Percentiles rank a stretch among this genome's conserved stretches.
Evolutionary conservation across 176 grass and related monocot species (phyloP).

Genomic region (Avena sativa): DNA sequence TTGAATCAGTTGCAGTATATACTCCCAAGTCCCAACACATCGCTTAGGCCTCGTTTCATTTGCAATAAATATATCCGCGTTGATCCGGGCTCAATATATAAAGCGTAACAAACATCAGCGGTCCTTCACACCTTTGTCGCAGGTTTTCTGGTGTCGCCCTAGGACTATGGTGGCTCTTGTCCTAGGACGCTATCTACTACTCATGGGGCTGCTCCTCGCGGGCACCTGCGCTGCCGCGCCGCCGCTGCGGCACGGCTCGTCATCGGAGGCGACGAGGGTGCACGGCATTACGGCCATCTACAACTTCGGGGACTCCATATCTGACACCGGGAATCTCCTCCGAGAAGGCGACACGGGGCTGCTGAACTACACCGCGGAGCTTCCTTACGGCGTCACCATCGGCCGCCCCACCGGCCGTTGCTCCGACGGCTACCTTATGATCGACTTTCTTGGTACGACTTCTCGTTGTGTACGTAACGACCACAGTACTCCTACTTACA

Average conservation of each 20-base stretch:
- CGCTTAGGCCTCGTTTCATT: background rate
- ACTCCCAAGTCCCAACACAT: too few species aligned
- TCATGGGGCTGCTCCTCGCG: background rate
- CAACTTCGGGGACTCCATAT: conserved; percentile 40
- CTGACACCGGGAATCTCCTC: conserved; percentile 39
- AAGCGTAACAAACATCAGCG: too few species aligned
- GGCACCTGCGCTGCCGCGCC: background rate
- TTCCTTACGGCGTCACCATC: conserved; percentile 33
- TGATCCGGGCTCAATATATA: too few species aligned
- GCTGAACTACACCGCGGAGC: background rate
- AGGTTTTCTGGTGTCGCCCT: too few species aligned
- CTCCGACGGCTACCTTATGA: conserved; percentile 55
- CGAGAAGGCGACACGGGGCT: background rate
- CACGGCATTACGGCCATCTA: conserved; percentile 38
- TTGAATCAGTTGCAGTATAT: too few species aligned
- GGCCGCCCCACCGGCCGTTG: conserved; percentile 23
- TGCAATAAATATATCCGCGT: background rate
- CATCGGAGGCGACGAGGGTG: background rate
- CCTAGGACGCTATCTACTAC: background rate
- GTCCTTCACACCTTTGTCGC: too few species aligned
- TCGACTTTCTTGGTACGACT: conserved; percentile 39
- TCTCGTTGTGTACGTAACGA: too few species aligned
- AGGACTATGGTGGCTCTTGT: conserved; percentile 17
- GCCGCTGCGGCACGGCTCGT: background rate
- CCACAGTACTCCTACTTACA: too few species aligned